Conservation (phyloP, 768 basidiomycete genomes). For the Pulveroboletus frians region DNA sequence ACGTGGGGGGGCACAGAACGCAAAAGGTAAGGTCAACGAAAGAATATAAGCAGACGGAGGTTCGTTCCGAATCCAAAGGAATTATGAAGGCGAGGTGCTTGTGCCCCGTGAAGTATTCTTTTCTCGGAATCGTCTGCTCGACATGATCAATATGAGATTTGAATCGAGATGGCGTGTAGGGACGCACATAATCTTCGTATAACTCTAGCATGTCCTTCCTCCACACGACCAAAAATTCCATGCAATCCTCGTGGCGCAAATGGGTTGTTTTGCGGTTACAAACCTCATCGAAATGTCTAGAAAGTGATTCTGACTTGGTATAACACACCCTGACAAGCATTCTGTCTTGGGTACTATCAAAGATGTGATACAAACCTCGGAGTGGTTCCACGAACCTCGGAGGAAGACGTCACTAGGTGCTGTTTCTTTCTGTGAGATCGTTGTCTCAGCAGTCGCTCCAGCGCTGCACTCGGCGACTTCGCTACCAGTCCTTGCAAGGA, state of each 20-base stretch:
- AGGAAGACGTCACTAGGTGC: slow-evolving; percentile 56
- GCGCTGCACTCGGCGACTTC: slow-evolving; percentile 61
- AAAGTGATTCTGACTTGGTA: slow-evolving; percentile 48
- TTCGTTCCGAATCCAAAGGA: slow-evolving; percentile 58
- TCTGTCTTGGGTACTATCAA: slow-evolving; percentile 54
- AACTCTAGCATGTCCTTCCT: slow-evolving; percentile 72
- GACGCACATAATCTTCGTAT: slow-evolving; percentile 76
- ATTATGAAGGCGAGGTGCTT: slow-evolving; percentile 78
- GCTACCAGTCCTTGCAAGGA: slow-evolving; percentile 56
- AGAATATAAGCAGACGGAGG: slow-evolving; percentile 80
- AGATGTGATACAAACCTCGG: background rate
- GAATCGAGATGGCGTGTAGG: background rate
- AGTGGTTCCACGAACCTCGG: slow-evolving; percentile 51
- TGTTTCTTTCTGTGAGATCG: slow-evolving; percentile 6
- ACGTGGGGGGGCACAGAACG: slow-evolving; percentile 58
- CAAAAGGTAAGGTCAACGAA: slow-evolving; percentile 83
- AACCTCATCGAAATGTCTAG: slow-evolving; percentile 57
- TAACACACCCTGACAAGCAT: slow-evolving; percentile 81
- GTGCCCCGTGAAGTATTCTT: slow-evolving; percentile 62
- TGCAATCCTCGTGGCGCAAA: slow-evolving; percentile 61
- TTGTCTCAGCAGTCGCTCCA: slow-evolving; percentile 41
- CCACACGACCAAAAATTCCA: slow-evolving; percentile 86
- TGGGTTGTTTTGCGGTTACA: slow-evolving; percentile 60
- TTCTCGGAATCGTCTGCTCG: slow-evolving; percentile 54
- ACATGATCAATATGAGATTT: slow-evolving; percentile 3